Conservation (phyloP, 2,329 filamentous ascomycete genomes). For the Microsporum canis region DNA sequence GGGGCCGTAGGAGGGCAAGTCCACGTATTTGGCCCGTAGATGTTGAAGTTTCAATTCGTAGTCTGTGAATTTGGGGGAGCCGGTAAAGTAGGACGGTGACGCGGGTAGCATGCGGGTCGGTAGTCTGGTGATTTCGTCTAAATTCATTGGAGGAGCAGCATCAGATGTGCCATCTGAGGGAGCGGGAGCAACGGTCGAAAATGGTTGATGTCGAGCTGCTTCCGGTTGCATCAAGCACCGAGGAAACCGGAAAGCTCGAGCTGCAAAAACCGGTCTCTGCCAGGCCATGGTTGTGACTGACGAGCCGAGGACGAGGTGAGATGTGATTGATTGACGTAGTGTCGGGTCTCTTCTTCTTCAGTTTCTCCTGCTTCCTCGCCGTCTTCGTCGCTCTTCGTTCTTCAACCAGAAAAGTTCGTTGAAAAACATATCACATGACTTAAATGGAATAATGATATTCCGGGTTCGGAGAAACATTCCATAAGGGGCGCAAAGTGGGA, state of each 20-base stretch:
- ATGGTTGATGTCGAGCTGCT: constrained; percentile 13
- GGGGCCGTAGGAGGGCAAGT: constrained; percentile 57
- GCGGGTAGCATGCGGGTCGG: constrained; percentile 67
- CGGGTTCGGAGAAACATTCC: not conserved
- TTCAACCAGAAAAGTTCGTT: not conserved
- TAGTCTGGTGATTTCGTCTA: constrained; percentile 20
- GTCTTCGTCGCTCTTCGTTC: not conserved
- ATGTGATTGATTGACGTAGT: not conserved
- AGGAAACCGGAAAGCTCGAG: constrained; percentile 26
- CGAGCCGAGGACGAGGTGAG: not conserved
- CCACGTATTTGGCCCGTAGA: constrained; percentile 59
- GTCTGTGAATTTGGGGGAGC: constrained; percentile 75
- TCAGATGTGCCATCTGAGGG: constrained; percentile 11
- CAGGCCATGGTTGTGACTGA: constrained; percentile 25
- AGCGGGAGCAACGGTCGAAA: constrained; percentile 17
- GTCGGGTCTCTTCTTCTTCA: not conserved
- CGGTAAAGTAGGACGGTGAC: constrained; percentile 92
- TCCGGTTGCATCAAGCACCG: constrained; percentile 11
- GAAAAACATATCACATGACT: constrained; percentile 1
- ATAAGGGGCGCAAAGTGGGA: not conserved
- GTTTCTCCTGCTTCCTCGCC: not conserved
- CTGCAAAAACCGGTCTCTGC: constrained; percentile 27
- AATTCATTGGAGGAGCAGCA: constrained; percentile 28
- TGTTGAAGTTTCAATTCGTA: constrained; percentile 61
- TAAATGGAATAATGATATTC: not conserved